Evolutionary conservation across 331 rosid genomes (phyloP).

Genomic region (Quercus phellos): DNA sequence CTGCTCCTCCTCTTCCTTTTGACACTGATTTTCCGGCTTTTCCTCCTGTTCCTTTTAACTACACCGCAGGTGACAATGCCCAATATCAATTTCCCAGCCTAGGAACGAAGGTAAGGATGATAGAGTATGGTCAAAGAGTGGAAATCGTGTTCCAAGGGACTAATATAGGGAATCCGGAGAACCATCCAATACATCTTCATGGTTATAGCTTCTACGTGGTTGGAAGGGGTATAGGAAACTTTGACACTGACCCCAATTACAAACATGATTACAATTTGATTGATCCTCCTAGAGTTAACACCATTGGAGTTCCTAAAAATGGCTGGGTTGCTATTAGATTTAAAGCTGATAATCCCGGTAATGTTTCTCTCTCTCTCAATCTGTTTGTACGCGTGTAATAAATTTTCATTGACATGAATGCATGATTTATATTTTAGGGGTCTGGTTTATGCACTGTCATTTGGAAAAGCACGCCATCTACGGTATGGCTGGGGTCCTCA

Average conservation of each 20-base stretch:
- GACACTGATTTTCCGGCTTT: conserved; percentile 1
- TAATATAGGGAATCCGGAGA: conserved; percentile 18
- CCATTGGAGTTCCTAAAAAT: conserved; percentile 1
- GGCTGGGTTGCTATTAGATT: conserved; percentile 9
- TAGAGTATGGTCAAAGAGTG: conserved; percentile 15
- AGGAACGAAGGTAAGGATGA: conserved; percentile 14
- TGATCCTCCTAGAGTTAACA: conserved; percentile 9
- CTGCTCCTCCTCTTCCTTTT: background rate
- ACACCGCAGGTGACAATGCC: conserved; percentile 10
- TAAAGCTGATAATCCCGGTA: conserved; percentile 3
- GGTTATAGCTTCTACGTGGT: conserved; percentile 33
- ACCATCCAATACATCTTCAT: conserved; percentile 37
- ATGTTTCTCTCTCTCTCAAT: background rate
- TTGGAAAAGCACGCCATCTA: conserved; percentile 3
- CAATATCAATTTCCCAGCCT: background rate
- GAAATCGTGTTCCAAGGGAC: conserved; percentile 35
- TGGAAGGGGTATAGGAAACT: conserved; percentile 25
- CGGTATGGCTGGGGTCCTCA: background rate
- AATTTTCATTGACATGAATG: no score
- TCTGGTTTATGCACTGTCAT: conserved; percentile 9
- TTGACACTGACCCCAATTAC: background rate
- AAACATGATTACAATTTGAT: conserved; percentile 21
- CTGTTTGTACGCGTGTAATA: no score
- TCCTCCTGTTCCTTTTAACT: conserved; percentile 22
- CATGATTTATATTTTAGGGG: background rate